Evolutionary conservation across 2,329 filamentous ascomycete genomes (phyloP), one percentile per base, ranked within the genome.

Genomic region (Penicillium sp.): DNA sequence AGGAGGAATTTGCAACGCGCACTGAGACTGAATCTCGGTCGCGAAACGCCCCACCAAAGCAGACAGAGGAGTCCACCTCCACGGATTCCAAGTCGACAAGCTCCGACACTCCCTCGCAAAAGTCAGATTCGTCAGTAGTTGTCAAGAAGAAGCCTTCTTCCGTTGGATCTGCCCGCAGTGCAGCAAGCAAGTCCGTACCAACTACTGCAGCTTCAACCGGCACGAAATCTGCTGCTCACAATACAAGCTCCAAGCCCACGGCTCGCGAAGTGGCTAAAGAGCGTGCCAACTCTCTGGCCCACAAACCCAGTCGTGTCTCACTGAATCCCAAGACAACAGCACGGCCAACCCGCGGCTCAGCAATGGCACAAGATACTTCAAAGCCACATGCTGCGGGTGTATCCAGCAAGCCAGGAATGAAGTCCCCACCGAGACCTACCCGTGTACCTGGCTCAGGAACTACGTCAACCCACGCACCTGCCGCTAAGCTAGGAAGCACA

Each of bases 381-480:
- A 74, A 68, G 55, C 55, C 65, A 21, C 62, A 65, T 13, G 53
- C 65, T 31, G 55, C 63, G n/a, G 64, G 54, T 16, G 53, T 65
- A 8, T 59, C 67, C 38, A 66, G 56, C 43, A 75, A 70, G 46
- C 54, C 69, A 33, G 68, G 68, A 23, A 59, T 75, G 9, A 78
- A 68, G 55, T 78, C 78, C 25, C 75, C 77, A 10, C 75, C 73
- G 31, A 72, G 68, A 45, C 67, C 77, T 38, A 67, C 69, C 50
- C 78, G 76, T 46, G 68, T 77, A 48, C 72, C 77, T 31, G 64
- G 70, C 44, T 75, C 77, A 21, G 69, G 71, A 48, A 75, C 74
- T 9, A 71, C 78, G 5, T 68, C 75, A 23, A 78, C 75, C 16
- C 69, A 73, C 29, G 65, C 78, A 25, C 75, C 77, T 34, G 66